Base-by-base conservation (phyloP, 2,329 filamentous ascomycete species). In the Fusarium sp. region DNA sequence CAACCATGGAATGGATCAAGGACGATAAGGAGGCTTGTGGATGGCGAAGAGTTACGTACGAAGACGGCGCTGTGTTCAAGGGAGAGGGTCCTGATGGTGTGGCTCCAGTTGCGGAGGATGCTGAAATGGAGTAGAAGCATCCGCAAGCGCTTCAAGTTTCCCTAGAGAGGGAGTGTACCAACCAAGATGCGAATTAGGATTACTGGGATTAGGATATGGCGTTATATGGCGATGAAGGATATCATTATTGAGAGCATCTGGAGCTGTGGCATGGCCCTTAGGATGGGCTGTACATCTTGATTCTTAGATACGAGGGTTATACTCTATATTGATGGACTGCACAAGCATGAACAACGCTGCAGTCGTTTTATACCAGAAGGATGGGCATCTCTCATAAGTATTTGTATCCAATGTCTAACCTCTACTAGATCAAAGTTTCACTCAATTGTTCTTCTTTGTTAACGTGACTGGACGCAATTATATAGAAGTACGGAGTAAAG, bases 1-100 rank as follows among this genome's bases (percentile, higher is more conserved):
- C 89, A 1, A 91, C 88, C 1, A 87, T 88, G 78, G 89, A 91
- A 74, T 90, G 88, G 84, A 86, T 89, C 78, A 90, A 90, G 77
- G 89, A 91, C 67, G 75, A 80, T 15, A 79, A 79, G 8, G 87
- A 88, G 66, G 79, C 83, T 3, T 88, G 85, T 66, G 88, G 88
- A 49, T 91, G 89, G 89, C 83, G 83, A 54, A 82, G 89, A 37
- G 82, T 89, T 20, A 88, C 88, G 5, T 90, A 90, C 67, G 87
- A 89, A 73, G 83, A 83, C 71, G 84, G 81, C 47, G 81, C 84
- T 66, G 78, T 82, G 2, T 79, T 88, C 26, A 74, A 83, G 19
- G 88, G 87, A 19, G 88, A 90, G 69, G 82, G 83, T 3, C 78
- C 77, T 2, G 85, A 87, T 32, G 85, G 84, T 2, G 79, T 86